These are phyloP conservation scores for Candolleomyces aberdarensis DNA, from an alignment of 768 basidiomycete species.

Conservation along the genomic window DNA sequence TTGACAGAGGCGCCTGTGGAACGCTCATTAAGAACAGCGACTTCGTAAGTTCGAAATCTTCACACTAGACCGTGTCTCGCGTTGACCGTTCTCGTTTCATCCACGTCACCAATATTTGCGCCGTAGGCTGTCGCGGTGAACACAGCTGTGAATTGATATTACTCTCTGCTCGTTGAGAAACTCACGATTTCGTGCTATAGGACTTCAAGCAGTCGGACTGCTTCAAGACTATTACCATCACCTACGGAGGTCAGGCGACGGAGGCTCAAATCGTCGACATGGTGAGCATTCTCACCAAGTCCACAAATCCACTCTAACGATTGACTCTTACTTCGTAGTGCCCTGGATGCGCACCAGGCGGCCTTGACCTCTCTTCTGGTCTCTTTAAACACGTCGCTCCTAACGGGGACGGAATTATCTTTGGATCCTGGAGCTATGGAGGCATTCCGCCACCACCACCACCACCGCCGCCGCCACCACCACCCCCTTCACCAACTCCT, in stretches of 20 bases:
- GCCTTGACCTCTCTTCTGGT: conserved; percentile 3
- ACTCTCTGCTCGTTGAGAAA: background rate
- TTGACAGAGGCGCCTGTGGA: background rate
- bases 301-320: background rate
- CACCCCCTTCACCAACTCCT: background rate
- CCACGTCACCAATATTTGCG: background rate
- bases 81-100: background rate
- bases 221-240: background rate
- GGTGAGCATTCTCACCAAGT: background rate
- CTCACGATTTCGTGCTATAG: background rate
- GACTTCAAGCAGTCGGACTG: background rate
- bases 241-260: background rate
- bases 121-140: background rate
- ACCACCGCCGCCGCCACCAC: background rate
- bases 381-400: conserved; percentile 1
- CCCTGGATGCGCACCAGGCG: background rate
- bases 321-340: background rate
- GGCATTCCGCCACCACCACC: background rate
- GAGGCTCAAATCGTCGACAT: background rate
- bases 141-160: background rate
- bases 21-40: background rate
- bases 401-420: conserved; percentile 1
- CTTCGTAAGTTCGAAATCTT: background rate
- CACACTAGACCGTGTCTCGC: background rate
- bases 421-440: background rate